Evolutionary conservation across 2,329 filamentous ascomycete genomes (phyloP), one percentile per base, ranked within the genome.

Genomic region (Aureobasidium sp.): DNA sequence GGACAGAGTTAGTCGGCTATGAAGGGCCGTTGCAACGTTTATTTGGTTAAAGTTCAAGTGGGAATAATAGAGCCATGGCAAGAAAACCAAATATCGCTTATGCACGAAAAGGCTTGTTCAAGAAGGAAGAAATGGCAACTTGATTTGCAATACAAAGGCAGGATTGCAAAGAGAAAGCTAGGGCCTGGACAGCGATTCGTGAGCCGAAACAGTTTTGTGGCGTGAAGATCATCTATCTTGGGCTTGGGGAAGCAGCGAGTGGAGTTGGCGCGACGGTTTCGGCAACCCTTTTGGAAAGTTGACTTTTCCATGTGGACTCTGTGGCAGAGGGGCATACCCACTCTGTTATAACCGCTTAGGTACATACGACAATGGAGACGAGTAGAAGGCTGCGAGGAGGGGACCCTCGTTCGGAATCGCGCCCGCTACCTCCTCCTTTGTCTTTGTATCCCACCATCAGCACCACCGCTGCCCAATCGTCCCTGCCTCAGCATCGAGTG

Each of bases 211-310:
- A 20, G 15, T 43, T 15, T 29, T n/a, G 51, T 57, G 53, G 53
- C 39, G 39, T 17, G 53, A 5, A 44, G 37, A 57, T 57, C 53
- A 43, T 44, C 39, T 26, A 44, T 44, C 41, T 44, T 44, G 41
- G 41, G 41, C 24, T 34, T 57, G 53, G 53, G 53, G 53, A 57
- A 36, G 29, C 27, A n/a, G n/a, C 53, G 53, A 57, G 53, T 44
- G 39, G 53, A 46, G 51, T 20, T 4, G n/a, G 15, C 17, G 15
- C 36, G 53, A 39, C 27, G n/a, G 53, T 36, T 55, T 52, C 50
- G 51, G 53, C 15, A 34, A 32, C 15, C 7, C 26, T 15, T 29
- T 27, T 37, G 34, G 34, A 37, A 32, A 39, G 53, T 44, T 44
- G 17, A 44, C 39, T 57, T 46, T 57, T 57, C 53, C 53, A 44